Base-by-base conservation (phyloP, 148 eudicot genomes). In the Agrostemma githago region DNA sequence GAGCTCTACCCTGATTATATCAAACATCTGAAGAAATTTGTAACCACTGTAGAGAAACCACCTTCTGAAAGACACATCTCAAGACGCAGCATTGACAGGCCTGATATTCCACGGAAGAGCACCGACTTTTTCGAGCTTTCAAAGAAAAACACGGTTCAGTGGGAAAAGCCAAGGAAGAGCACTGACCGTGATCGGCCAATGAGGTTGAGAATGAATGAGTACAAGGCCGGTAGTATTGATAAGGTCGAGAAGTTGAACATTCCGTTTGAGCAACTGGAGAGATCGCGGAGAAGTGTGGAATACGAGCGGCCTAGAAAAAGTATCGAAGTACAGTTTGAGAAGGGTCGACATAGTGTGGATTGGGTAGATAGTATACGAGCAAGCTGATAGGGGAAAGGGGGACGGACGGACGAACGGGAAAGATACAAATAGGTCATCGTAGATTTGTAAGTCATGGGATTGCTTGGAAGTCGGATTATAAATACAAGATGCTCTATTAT, bases 221-320 rank as follows among this genome's bases (percentile, higher is more conserved):
- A 79, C 84, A 93, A 84, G 60, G 84, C 87, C 34, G 83, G 79
- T n/a, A 81, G 77, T 58, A 84, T 89, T 54, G 88, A 89, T 43
- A 93, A 87, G 85, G 59, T 80, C 4, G 83, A 88, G 5, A 93
- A 91, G 72, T 44, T 91, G 63, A 91, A 80, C 75, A 78, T 89
- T 68, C 82, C 94, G 9, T 82, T 84, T 62, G 97, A 91, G 62
- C 92, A 91, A 42, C 66, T 88, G 86, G 98, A 93, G 79, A 89
- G 84, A 81, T 93, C 98, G 64, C 75, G 98, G 68, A 83, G 96
- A 84, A 93, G 98, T 62, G 90, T 93, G 43, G 98, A 93, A 41
- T 85, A 80, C 74, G 97, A 89, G 78, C 86, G 84, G 73, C 79
- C 94, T 4, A 79, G 96, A 19, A 83, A 61, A 76, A 93, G 96